These are phyloP conservation scores for Medicago lupulina DNA, from an alignment of 306 rosid genomes.

Conservation along the genomic window DNA sequence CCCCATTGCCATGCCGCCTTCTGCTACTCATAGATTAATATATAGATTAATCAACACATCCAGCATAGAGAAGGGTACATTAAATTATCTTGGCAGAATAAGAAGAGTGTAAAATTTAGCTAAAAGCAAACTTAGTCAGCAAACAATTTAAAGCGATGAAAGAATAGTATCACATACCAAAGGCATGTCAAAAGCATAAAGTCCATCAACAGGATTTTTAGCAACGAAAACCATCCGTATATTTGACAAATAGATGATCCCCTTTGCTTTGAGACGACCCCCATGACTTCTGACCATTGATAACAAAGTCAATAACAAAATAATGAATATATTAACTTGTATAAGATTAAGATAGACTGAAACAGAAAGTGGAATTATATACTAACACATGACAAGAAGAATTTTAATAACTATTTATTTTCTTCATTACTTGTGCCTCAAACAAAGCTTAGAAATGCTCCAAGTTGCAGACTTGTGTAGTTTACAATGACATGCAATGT, in stretches of 20 bases:
- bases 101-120: not conserved
- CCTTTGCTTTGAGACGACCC: conserved; percentile 80
- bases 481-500: not conserved
- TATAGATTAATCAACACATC: conserved; percentile 13
- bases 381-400: not conserved
- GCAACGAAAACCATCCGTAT: conserved; percentile 91
- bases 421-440: not conserved
- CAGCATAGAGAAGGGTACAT: conserved; percentile 5
- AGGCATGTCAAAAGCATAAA: conserved; percentile 93
- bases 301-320: conserved; percentile 21
- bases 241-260: conserved; percentile 85
- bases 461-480: not conserved
- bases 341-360: not conserved
- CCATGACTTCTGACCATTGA: conserved; percentile 56
- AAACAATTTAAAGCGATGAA: not conserved
- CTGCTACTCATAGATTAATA: conserved; percentile 8
- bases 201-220: conserved; percentile 58
- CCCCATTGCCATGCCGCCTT: no score
- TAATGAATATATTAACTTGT: conserved; percentile 9
- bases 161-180: conserved; percentile 64
- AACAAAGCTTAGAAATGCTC: conserved; percentile 5
- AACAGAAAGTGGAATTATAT: not conserved
- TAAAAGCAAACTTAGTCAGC: not conserved
- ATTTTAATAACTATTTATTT: not conserved
- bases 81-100: conserved; percentile 18